Evolutionary conservation across 495 filamentous ascomycete genomes (phyloP), one percentile per base, ranked within the genome.

Genomic region (Astrothelium subdiscretum): DNA sequence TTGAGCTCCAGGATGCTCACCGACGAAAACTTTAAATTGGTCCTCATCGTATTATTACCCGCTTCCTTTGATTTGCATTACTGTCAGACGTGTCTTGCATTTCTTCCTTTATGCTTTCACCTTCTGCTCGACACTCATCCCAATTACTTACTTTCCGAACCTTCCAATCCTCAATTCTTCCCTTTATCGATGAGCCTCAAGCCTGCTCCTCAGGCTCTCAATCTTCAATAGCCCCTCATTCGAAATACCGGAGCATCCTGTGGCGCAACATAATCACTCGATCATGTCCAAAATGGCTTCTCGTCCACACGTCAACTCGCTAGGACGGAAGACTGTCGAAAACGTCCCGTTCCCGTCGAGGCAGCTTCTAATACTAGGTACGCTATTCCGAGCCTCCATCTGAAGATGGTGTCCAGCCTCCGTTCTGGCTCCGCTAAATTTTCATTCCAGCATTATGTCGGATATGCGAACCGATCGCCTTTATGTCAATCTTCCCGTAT

Each of bases 401-500:
- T 31, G 22, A 13, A 58, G 26, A n/a, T 20, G 10, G 4, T 4
- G 54, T 6, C 11, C n/a, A 20, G 5, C 8, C 8, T 20, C 38
- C 26, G 24, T 61, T 8, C 20, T 29, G 24, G 20, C 20, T 15
- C 29, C 0, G 4, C 4, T 54, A 61, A 31, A 6, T 43, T 18
- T 54, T 12, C 2, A 38, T 22, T 20, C 58, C 68, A 97, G 94
- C 92, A 35, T 74, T 96, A 65, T 95, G 90, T 71, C 86, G 94
- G 67, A 95, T 99, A 74, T 96, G 90, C 79, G 94, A 99, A 74
- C 94, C 94, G 54, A 96, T 99, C 73, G 95, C 94, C 11, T 97
- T 99, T 80, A 97, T 96, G 88, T 96, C 91, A 58, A 96, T 99
- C 67, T 97, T 99, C 71, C 95, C 94, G 2, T 99, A 99, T 71